phyloP scores from a whole-genome alignment of 805 yeast genomes.

The Myxozyma lipomycoides region DNA sequence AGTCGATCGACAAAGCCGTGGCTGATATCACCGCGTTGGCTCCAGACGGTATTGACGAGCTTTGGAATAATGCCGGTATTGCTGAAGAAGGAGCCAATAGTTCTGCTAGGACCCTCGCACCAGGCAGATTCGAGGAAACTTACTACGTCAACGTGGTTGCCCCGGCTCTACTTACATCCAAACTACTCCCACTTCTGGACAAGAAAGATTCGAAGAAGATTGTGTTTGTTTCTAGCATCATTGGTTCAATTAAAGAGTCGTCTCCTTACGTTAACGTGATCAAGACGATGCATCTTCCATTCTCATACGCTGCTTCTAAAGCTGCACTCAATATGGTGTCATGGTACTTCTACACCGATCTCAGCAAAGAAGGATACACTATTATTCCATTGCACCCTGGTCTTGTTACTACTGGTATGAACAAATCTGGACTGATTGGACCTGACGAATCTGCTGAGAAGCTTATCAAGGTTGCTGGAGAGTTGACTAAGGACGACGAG shows the following conservation, averaged over 20 bases:
- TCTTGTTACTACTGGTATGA: background rate
- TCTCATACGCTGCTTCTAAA: background rate
- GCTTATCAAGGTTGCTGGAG: background rate
- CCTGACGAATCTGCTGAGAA: background rate
- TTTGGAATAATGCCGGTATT: background rate
- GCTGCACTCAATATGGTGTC: background rate
- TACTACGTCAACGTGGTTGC: background rate
- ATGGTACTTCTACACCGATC: background rate
- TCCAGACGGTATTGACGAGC: slow-evolving; percentile 4
- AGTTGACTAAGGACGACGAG: background rate
- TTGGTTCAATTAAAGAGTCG: background rate
- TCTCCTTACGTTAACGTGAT: background rate
- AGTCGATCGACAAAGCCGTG: background rate
- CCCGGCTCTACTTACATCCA: background rate
- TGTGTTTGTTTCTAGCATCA: background rate
- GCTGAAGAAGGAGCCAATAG: background rate
- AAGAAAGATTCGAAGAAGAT: background rate
- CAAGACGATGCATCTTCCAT: background rate
- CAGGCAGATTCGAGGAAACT: background rate
- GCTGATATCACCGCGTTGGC: background rate
- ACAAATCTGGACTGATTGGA: background rate
- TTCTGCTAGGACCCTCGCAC: background rate
- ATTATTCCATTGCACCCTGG: background rate
- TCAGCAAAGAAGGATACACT: background rate
- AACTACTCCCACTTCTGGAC: background rate